Evolutionary conservation across 768 basidiomycete species (phyloP).

Genomic region (Pleurotus pulmonarius): DNA sequence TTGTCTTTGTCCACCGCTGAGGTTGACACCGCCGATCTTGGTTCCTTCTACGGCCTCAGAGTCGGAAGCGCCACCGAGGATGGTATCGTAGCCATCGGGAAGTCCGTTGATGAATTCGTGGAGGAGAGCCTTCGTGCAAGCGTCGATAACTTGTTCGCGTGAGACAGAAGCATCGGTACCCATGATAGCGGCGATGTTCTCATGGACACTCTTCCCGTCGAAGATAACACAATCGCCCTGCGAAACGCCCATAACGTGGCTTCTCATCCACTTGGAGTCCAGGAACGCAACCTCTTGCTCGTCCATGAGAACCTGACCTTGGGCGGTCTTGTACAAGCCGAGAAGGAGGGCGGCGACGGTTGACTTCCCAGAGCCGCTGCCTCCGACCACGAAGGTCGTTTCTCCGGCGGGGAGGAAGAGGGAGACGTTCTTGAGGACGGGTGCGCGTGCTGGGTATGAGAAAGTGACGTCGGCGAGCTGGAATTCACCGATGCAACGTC

Average conservation of each 20-base stretch:
- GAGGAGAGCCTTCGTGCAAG: conserved; percentile 80
- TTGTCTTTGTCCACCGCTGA: conserved; percentile 93
- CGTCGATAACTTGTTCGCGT: conserved; percentile 69
- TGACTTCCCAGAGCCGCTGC: conserved; percentile 91
- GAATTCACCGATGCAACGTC: conserved; percentile 69
- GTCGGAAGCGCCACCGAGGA: conserved; percentile 45
- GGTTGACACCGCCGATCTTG: conserved; percentile 54
- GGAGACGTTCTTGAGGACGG: conserved; percentile 62
- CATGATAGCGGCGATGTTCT: conserved; percentile 79
- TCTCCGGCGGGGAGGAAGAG: conserved; percentile 73
- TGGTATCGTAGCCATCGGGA: conserved; percentile 87
- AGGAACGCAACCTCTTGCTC: conserved; percentile 76
- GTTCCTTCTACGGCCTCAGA: background rate
- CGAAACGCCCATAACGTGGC: conserved; percentile 70
- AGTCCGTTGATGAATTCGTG: conserved; percentile 83
- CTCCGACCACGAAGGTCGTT: conserved; percentile 87
- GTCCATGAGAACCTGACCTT: conserved; percentile 74
- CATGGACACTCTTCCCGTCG: conserved; percentile 75
- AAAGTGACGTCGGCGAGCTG: conserved; percentile 73
- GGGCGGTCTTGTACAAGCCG: conserved; percentile 64
- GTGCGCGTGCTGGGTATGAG: conserved; percentile 75
- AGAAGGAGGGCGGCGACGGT: conserved; percentile 84
- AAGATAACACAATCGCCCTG: conserved; percentile 76
- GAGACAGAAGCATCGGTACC: conserved; percentile 43
- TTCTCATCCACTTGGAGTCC: conserved; percentile 64